Base-by-base conservation (phyloP, 495 filamentous ascomycete genomes). In the Barbatosphaeria neglecta region DNA sequence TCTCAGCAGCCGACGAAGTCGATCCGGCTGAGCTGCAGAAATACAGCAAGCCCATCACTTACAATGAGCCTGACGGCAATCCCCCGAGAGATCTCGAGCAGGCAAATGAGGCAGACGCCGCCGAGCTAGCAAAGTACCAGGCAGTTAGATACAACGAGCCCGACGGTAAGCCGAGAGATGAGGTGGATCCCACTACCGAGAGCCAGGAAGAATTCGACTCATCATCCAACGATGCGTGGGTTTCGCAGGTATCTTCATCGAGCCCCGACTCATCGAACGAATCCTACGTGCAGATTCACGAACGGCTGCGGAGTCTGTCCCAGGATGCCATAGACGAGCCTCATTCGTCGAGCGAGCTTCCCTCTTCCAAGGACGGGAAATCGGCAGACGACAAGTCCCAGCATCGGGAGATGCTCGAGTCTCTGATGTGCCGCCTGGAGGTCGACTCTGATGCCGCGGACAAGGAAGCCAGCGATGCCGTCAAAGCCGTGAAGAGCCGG, bases 81-180 rank as follows among this genome's bases (percentile, higher is more conserved):
- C 13, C 1, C 13, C 13, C 31, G 25, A 6, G 11, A 11, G 35
- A 40, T n/a, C n/a, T 31, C 20, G 33, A 33, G 6, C 13, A 22
- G 16, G 49, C 51, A 11, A 41, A 41, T 37, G 41, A 49, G 1
- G 46, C 53, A 42, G 42, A 47, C n/a, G 48, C 54, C 40, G 50
- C 55, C 4, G 62, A 61, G n/a, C 45, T 63, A 5, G 39, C 56
- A 35, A 40, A 56, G 22, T 53, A 61, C 39, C 42, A 51, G 9
- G 48, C 59, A 2, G 52, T 58, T 6, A 44, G 48, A 24, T 49
- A 50, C 11, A 53, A 48, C 2, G 52, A 69, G 35, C 57, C 57
- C 0, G 49, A 59, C 39, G 56, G 53, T 3, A 52, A 51, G 18
- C 41, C 46, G 24, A 4, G 23, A 10, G 42, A 13, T 23, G 19